Evolutionary conservation across 768 basidiomycete genomes (phyloP).

Genomic region (Collybia sordida): DNA sequence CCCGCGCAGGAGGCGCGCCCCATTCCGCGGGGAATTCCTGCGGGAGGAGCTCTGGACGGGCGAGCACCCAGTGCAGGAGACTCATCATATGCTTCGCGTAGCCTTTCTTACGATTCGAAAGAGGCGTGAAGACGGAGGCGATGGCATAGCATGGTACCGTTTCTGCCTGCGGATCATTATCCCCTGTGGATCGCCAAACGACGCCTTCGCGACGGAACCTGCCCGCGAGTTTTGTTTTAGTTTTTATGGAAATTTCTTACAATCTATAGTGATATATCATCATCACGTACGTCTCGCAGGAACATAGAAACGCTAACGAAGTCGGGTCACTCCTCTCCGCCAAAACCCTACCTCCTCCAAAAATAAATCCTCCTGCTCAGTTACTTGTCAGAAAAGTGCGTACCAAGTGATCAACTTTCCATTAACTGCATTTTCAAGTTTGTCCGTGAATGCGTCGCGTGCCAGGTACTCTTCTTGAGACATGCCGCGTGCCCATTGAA

Average conservation of each 20-base stretch:
- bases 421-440: conserved; percentile 40
- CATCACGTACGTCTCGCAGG: conserved; percentile 64
- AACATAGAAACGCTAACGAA: conserved; percentile 54
- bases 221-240: conserved; percentile 5
- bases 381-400: neutral
- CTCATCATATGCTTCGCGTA: conserved; percentile 67
- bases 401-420: conserved; percentile 55
- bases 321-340: conserved; percentile 49
- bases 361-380: neutral
- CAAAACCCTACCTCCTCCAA: conserved; percentile 45
- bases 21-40: conserved; percentile 32
- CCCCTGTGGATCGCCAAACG: conserved; percentile 13
- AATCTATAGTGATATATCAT: no score
- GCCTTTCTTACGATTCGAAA: conserved; percentile 47
- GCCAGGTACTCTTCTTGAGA: conserved; percentile 45
- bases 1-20: conserved; percentile 42
- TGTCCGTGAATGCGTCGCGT: conserved; percentile 37
- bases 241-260: no score
- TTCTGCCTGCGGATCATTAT: conserved; percentile 14
- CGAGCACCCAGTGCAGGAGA: conserved; percentile 57
- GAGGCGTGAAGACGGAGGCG: conserved; percentile 57
- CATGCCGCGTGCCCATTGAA: conserved; percentile 43
- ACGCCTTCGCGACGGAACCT: conserved; percentile 30
- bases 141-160: conserved; percentile 48
- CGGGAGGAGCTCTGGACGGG: conserved; percentile 24